Evolutionary conservation across 345 rosid genomes (phyloP).

Genomic region (Excoecaria agallocha): DNA sequence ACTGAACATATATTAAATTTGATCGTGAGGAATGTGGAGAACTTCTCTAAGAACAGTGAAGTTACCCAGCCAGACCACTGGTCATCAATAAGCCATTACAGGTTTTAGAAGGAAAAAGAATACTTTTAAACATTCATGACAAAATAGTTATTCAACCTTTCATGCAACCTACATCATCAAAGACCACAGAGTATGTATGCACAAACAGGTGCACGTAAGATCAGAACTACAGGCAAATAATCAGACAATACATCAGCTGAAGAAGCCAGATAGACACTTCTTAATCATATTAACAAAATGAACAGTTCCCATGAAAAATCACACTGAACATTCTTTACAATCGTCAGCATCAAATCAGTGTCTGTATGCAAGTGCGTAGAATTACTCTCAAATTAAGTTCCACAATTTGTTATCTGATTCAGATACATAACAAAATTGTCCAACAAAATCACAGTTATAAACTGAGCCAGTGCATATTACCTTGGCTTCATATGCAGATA

Average conservation of each 20-base stretch:
- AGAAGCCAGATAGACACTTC: too few relatives aligned
- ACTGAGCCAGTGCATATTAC: constrained; percentile 27
- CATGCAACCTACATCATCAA: too few relatives aligned
- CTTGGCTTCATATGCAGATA: constrained; percentile 86
- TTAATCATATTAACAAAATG: background rate
- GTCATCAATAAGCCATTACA: background rate
- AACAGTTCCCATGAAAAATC: constrained; percentile 1
- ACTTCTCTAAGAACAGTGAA: background rate
- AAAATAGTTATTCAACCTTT: too few relatives aligned
- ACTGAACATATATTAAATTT: constrained; percentile 1
- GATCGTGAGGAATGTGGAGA: background rate
- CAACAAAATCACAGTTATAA: constrained; percentile 1
- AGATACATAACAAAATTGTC: background rate
- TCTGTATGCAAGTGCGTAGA: background rate
- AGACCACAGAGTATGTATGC: too few relatives aligned
- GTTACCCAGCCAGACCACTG: background rate
- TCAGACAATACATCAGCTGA: too few relatives aligned
- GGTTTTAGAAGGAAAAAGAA: background rate
- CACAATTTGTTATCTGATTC: background rate
- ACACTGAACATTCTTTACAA: background rate
- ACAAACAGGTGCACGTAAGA: too few relatives aligned
- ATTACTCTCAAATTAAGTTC: background rate
- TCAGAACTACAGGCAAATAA: too few relatives aligned
- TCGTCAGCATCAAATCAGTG: too few relatives aligned
- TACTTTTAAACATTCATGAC: too few relatives aligned